A percentile compares a stretch with the other conserved stretches of the same genome.
Evolutionary conservation across 75 land plant species (phyloP).

Genomic region (Cryptomeria japonica): DNA sequence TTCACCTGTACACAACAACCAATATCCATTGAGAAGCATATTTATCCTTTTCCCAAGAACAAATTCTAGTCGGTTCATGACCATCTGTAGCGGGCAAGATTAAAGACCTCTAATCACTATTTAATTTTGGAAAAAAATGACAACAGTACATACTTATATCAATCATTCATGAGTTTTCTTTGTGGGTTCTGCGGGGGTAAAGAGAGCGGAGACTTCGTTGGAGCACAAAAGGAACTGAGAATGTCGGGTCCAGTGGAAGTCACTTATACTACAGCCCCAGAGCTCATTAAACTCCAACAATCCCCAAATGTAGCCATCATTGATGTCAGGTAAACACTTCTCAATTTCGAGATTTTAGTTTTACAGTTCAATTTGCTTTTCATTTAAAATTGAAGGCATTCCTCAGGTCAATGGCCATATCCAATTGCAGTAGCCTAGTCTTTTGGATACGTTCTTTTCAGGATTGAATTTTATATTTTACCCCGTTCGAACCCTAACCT

Average conservation of each 20-base stretch:
- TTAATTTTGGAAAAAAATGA: too few species aligned
- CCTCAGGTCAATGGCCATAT: neutral
- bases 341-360: neutral
- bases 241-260: neutral
- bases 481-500: neutral
- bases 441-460: neutral
- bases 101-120: too few species aligned
- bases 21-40: too few species aligned
- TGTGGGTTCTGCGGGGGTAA: neutral
- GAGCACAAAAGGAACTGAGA: neutral
- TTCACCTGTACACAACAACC: too few species aligned
- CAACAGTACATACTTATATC: too few species aligned
- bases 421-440: neutral
- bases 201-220: neutral
- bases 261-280: slow-evolving; percentile 45
- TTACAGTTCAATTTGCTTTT: neutral
- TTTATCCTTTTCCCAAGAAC: too few species aligned
- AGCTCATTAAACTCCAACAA: slow-evolving; percentile 31
- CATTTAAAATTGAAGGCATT: neutral
- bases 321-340: slow-evolving; percentile 48
- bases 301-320: slow-evolving; percentile 48
- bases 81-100: too few species aligned
- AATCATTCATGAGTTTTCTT: neutral
- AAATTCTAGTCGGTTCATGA: too few species aligned
- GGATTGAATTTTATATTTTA: neutral